phyloP scores from a whole-genome alignment of 306 rosid species.

The Luffa acutangula region DNA sequence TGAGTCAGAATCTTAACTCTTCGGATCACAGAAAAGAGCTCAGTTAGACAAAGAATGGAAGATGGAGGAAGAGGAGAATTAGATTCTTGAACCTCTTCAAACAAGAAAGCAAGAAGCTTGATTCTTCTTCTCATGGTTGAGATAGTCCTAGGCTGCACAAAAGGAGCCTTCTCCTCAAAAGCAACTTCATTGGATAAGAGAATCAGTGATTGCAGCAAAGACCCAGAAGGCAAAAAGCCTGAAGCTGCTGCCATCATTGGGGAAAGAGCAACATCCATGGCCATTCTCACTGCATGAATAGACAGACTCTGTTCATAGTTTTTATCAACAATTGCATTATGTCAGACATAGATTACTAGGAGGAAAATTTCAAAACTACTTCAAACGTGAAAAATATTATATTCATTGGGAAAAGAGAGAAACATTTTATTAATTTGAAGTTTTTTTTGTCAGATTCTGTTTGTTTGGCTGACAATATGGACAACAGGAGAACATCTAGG shows the following conservation, averaged over 20 bases:
- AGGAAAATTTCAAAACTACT: not conserved
- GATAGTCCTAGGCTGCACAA: constrained; percentile 38
- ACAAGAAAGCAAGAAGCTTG: constrained; percentile 72
- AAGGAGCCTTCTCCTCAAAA: constrained; percentile 50
- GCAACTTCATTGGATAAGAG: constrained; percentile 52
- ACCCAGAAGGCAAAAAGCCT: constrained; percentile 53
- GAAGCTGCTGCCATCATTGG: constrained; percentile 37
- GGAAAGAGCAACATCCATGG: constrained; percentile 44
- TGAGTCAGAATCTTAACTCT: constrained; percentile 57
- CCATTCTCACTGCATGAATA: constrained; percentile 5
- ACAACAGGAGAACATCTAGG: constrained; percentile 24
- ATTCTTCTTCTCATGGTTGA: constrained; percentile 75
- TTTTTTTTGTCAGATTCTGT: constrained; percentile 37
- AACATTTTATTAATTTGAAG: constrained; percentile 26
- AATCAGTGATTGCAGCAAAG: constrained; percentile 60
- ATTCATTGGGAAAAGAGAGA: constrained; percentile 8
- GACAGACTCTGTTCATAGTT: constrained; percentile 20
- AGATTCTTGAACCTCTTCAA: constrained; percentile 73
- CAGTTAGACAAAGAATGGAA: constrained; percentile 74
- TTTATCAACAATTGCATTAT: not conserved
- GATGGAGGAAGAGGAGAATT: constrained; percentile 60
- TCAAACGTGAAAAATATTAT: not conserved
- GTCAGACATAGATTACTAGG: not conserved
- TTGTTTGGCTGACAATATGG: constrained; percentile 27
- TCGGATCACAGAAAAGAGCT: constrained; percentile 67